Base-by-base conservation (phyloP, 352 stramenopile species). In the Phytopythium sindhum region DNA sequence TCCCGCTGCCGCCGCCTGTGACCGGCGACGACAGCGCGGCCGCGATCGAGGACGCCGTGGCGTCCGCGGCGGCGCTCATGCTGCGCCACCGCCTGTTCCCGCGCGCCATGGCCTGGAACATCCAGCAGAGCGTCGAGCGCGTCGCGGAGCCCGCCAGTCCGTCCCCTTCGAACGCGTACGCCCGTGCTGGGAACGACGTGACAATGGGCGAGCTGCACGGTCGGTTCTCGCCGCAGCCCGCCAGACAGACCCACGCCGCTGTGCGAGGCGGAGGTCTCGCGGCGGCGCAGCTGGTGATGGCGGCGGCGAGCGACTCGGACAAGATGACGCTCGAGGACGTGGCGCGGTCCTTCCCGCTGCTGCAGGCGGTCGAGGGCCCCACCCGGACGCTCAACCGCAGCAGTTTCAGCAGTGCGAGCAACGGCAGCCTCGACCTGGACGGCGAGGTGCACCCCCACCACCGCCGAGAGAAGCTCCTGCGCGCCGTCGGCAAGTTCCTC, bases 71-170 rank as follows among this genome's bases (percentile, higher is more conserved):
- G 23, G 59, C 61, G 33, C 62, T 78, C 50, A 65, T 79, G 59
- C 71, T 88, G 66, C 77, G 75, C 57, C 80, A 88, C 61, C 80
- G 80, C 11, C 63, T 88, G 47, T 88, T 88, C 67, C 80, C 80
- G 17, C 75, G 80, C 23, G 80, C 77, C 44, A 88, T 88, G 80
- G 79, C 77, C 47, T 88, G 77, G 77, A 76, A 75, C 54, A 68
- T 80, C 17, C 69, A 68, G n/a, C 75, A 81, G 21, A 72, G 50
- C 57, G 61, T 60, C 33, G 28, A 64, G 21, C 52, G 66, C 21
- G 50, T 44, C 11, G 23, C 60, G 26, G 41, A 72, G 31, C 51
- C 65, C 24, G 0, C 37, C 26, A 23, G 14, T 15, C 37, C 31
- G 35, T 19, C 31, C 33, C 33, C 53, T 23, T 14, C 31, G 10